Conservation (phyloP, 768 basidiomycete genomes). For the Neoboletus magnificus region DNA sequence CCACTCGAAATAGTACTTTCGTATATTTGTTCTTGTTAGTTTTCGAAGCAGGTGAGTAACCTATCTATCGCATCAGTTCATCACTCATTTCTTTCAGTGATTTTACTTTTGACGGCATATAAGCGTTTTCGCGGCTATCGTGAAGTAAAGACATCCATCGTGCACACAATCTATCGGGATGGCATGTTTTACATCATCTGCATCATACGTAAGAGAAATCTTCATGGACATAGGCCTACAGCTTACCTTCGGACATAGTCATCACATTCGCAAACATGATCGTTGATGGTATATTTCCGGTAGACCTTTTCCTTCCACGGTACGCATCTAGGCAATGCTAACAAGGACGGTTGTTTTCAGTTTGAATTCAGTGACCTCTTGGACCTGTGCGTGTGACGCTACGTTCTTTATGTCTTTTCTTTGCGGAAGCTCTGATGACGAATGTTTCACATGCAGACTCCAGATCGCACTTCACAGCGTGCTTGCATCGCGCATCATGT, state of each 20-base stretch:
- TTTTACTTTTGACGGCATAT: conserved; percentile 8
- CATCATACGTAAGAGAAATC: conserved; percentile 9
- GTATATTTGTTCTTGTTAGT: conserved; percentile 7
- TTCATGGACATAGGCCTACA: too few species aligned
- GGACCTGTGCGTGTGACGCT: background rate
- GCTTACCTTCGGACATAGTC: conserved; percentile 4
- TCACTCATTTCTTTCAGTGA: background rate
- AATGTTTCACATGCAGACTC: background rate
- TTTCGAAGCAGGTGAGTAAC: conserved; percentile 8
- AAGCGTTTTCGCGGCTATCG: conserved; percentile 5
- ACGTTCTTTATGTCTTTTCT: background rate
- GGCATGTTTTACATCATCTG: conserved; percentile 18
- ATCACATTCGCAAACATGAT: conserved; percentile 15
- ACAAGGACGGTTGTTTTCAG: background rate
- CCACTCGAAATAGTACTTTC: background rate
- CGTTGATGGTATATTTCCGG: conserved; percentile 8
- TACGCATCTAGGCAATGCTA: background rate
- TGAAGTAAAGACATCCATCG: background rate
- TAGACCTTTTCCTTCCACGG: background rate
- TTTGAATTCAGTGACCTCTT: conserved; percentile 2
- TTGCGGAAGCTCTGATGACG: background rate
- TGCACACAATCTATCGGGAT: conserved; percentile 13
- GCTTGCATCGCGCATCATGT: conserved; percentile 13
- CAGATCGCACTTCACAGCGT: conserved; percentile 5
- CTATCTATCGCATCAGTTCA: background rate